A percentile compares a stretch with the other conserved stretches of the same genome.
phyloP scores from a whole-genome alignment of 2,329 filamentous ascomycete species.

The Biscogniauxia mediterranea region DNA sequence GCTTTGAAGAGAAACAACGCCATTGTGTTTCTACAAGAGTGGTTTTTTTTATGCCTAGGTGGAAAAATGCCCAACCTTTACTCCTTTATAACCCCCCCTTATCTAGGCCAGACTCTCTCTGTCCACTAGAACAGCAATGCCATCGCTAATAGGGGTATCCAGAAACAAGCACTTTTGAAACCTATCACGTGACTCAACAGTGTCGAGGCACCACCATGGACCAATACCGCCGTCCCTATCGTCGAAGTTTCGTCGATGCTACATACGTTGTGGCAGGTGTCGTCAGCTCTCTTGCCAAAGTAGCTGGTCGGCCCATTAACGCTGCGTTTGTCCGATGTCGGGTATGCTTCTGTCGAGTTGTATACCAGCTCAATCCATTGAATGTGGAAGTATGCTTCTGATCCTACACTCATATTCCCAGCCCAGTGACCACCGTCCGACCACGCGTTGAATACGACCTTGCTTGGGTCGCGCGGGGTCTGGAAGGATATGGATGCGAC shows the following conservation, averaged over 20 bases:
- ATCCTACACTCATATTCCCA: conserved; percentile 53
- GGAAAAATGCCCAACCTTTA: background rate
- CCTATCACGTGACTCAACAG: conserved; percentile 18
- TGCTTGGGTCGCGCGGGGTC: conserved; percentile 50
- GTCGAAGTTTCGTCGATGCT: conserved; percentile 37
- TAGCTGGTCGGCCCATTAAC: background rate
- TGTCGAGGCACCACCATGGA: conserved; percentile 26
- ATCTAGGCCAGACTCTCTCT: background rate
- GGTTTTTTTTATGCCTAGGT: background rate
- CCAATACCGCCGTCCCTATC: conserved; percentile 39
- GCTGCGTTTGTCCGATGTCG: conserved; percentile 14
- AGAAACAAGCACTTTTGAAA: conserved; percentile 19
- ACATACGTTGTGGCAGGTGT: conserved; percentile 28
- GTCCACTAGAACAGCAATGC: conserved; percentile 18
- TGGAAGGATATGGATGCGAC: conserved; percentile 54
- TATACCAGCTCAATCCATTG: conserved; percentile 64
- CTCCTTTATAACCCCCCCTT: conserved; percentile 2
- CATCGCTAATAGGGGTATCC: conserved; percentile 24
- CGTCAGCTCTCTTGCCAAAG: conserved; percentile 17
- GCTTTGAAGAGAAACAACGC: background rate
- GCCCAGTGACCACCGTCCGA: conserved; percentile 59
- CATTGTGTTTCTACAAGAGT: background rate
- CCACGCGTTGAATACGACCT: conserved; percentile 60
- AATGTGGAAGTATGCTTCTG: conserved; percentile 54
- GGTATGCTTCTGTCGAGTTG: conserved; percentile 37